Evolutionary conservation across 495 filamentous ascomycete species (phyloP).

Genomic region (Annulohypoxylon maeteangense): DNA sequence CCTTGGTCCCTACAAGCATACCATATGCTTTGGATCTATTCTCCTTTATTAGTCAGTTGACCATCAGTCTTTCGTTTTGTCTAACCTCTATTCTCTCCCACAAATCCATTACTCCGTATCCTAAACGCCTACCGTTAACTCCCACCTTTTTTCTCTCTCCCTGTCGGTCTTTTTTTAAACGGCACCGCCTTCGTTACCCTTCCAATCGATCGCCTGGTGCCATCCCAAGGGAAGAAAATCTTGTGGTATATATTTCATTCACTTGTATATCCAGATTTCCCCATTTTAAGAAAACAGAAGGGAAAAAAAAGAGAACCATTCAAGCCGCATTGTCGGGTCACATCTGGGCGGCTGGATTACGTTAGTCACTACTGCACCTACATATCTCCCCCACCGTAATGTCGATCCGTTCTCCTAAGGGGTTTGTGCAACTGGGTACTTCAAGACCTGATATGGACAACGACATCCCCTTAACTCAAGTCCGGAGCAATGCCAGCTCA

Average conservation of each 20-base stretch:
- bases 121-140: conserved; percentile 27
- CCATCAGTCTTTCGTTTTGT: conserved; percentile 38
- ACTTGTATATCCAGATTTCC: conserved; percentile 23
- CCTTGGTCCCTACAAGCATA: conserved; percentile 26
- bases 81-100: conserved; percentile 17
- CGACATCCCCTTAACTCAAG: conserved; percentile 63
- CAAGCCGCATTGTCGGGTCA: conserved; percentile 24
- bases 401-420: conserved; percentile 46
- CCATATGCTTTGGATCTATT: conserved; percentile 29
- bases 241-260: conserved; percentile 26
- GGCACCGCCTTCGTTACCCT: conserved; percentile 19
- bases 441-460: conserved; percentile 47
- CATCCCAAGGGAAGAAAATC: conserved; percentile 25
- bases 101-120: conserved; percentile 18
- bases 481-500: conserved; percentile 61
- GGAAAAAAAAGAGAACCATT: conserved; percentile 6
- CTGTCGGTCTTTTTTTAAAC: not conserved
- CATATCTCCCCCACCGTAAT: conserved; percentile 26
- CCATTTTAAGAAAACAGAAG: conserved; percentile 24
- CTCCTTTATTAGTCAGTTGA: conserved; percentile 22
- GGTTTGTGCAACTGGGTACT: conserved; percentile 44
- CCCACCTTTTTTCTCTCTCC: conserved; percentile 14
- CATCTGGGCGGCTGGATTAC: conserved; percentile 6
- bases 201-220: conserved; percentile 42
- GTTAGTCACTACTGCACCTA: conserved; percentile 18